Evolutionary conservation across 129 eudicot genomes (phyloP).

Genomic region (Pittosporum tobira): DNA sequence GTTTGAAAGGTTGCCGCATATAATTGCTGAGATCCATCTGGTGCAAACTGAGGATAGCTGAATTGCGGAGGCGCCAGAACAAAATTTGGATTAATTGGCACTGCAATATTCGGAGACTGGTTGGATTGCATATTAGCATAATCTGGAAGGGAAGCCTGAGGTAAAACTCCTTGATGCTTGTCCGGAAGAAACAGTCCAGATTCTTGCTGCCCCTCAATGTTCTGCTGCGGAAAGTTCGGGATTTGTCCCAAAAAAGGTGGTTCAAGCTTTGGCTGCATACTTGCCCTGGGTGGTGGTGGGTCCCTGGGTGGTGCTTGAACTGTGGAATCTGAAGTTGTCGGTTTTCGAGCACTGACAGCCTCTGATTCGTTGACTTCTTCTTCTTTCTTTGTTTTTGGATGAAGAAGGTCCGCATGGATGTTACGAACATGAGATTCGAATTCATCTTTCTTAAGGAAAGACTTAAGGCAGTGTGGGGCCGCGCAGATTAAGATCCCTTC

Average conservation of each 20-base stretch:
- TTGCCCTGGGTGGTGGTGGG: conserved; percentile 36
- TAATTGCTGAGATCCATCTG: conserved; percentile 42
- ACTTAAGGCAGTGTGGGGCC: conserved; percentile 92
- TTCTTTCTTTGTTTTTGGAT: conserved; percentile 41
- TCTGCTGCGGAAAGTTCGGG: conserved; percentile 36
- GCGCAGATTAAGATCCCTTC: conserved; percentile 89
- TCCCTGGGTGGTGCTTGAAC: conserved; percentile 74
- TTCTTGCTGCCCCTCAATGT: conserved; percentile 9
- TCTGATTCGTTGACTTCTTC: conserved; percentile 69
- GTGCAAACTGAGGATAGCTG: conserved; percentile 31
- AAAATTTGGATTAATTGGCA: conserved; percentile 42
- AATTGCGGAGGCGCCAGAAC: conserved; percentile 53
- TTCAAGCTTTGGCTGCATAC: conserved; percentile 35
- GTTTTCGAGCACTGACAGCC: conserved; percentile 50
- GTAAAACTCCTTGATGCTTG: background rate
- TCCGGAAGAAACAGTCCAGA: conserved; percentile 9
- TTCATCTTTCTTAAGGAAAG: conserved; percentile 68
- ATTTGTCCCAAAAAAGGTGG: conserved; percentile 30
- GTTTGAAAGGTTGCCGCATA: conserved; percentile 35
- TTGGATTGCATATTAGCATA: conserved; percentile 9
- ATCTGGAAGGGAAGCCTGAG: background rate
- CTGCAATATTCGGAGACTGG: conserved; percentile 29
- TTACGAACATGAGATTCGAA: conserved; percentile 63
- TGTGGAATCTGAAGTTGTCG: conserved; percentile 71
- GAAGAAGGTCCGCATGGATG: conserved; percentile 58